Base-by-base conservation (phyloP, 495 filamentous ascomycete genomes). In the Hypoxylon rickii region DNA sequence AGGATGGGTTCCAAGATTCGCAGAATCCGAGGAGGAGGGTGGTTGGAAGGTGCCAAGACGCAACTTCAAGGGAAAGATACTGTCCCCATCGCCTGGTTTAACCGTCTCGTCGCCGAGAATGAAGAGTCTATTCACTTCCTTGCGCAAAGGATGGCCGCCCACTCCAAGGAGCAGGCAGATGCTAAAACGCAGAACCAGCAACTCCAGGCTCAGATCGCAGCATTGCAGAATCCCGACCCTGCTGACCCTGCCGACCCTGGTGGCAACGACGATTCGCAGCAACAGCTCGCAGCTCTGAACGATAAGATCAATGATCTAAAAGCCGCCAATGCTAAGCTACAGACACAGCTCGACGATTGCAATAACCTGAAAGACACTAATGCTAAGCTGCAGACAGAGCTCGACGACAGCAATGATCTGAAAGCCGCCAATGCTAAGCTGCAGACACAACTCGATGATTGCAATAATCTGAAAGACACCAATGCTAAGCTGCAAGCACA, bases 11-110 rank as follows among this genome's bases (percentile, higher is more conserved):
- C 19, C 0, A 55, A 32, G 3, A 44, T 55, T 0, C 43, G 47
- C 10, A 10, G 46, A 16, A 15, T 63, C 11, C 44, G 51, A 6
- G 34, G 33, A 2, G 44, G 51, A 0, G 33, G 32, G 5, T 68
- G 65, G 65, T 42, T 68, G 2, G 47, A 56, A 12, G 43, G 50
- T 20, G 22, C 46, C 1, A 65, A 60, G 17, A 6, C 24, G 2
- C 12, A 60, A 22, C 43, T 59, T 1, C 43, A n/a, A 0, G 62
- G 54, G 1, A 31, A 60, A 31, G 21, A 37, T 1, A 11, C 20
- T 0, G 54, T 51, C 0, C 62, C 65, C 2, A 57, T 63, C 2
- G 53, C 22, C 2, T 49, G 19, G 18, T 68, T 68, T 13, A 63
- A 68, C 31, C 51, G 55, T 1, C 34, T 68, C 2, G 54, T 49